Evolutionary conservation across 768 basidiomycete species (phyloP).

Genomic region (Solioccasus polychromus): DNA sequence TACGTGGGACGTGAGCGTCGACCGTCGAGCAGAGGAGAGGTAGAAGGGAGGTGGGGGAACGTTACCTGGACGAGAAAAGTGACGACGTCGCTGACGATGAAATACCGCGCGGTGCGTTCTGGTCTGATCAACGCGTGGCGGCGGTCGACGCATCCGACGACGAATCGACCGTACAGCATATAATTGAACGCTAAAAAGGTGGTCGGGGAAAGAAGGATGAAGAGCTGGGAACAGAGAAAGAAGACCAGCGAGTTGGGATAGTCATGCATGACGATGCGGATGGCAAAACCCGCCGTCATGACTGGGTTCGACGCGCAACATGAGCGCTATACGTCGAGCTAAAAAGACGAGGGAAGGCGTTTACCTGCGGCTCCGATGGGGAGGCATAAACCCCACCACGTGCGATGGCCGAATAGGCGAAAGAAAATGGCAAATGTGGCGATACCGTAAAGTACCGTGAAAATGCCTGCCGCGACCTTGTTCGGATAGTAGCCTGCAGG

Average conservation of each 20-base stretch:
- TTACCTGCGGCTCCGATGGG: slow-evolving; percentile 27
- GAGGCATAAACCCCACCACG: slow-evolving; percentile 33
- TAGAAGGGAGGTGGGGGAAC: not conserved
- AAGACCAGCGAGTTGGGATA: slow-evolving; percentile 19
- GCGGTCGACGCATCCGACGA: slow-evolving; percentile 15
- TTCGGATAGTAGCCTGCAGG: slow-evolving; percentile 27
- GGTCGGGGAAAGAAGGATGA: slow-evolving; percentile 27
- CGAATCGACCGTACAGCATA: slow-evolving; percentile 30
- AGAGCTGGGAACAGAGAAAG: slow-evolving; percentile 18
- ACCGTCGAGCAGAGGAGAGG: no score
- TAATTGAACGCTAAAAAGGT: slow-evolving; percentile 35
- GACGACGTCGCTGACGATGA: slow-evolving; percentile 26
- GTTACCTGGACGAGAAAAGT: slow-evolving; percentile 29
- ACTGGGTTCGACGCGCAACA: slow-evolving; percentile 8
- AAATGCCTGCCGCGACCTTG: slow-evolving; percentile 20
- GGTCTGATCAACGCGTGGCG: slow-evolving; percentile 25
- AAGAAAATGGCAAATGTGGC: slow-evolving; percentile 10
- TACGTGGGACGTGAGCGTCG: not conserved
- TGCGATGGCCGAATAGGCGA: slow-evolving; percentile 17
- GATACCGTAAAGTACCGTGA: slow-evolving; percentile 20
- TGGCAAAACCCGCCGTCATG: slow-evolving; percentile 18
- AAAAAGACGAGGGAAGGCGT: not conserved
- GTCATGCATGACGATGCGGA: slow-evolving; percentile 17
- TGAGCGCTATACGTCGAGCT: not conserved
- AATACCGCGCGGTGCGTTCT: slow-evolving; percentile 21